Percentiles rank a stretch among this genome's conserved stretches.
phyloP scores from a whole-genome alignment of 2,329 filamentous ascomycete species.

The Septoria linicola region DNA sequence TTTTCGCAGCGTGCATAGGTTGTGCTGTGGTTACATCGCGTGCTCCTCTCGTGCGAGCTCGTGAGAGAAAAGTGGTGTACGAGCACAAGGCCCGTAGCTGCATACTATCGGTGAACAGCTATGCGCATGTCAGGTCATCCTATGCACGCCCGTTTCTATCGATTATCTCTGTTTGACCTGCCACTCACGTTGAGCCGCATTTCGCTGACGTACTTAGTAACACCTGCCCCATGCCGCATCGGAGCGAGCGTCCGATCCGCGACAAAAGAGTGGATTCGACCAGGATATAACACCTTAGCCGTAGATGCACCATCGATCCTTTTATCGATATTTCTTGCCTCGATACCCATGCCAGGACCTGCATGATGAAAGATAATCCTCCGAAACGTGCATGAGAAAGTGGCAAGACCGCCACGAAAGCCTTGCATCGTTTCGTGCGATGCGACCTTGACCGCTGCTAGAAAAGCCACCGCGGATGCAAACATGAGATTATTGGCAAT shows the following conservation, averaged over 20 bases:
- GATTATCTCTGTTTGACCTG: neutral
- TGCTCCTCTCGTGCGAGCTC: neutral
- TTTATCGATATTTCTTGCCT: neutral
- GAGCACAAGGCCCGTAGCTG: neutral
- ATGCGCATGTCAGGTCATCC: neutral
- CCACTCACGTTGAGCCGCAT: constrained; percentile 6
- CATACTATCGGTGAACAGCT: neutral
- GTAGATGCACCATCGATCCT: constrained; percentile 1
- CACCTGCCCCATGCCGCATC: constrained; percentile 2
- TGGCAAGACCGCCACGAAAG: too few relatives aligned
- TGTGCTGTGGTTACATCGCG: neutral
- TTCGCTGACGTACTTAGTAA: constrained; percentile 13
- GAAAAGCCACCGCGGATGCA: neutral
- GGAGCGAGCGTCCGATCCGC: constrained; percentile 9
- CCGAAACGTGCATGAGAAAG: neutral
- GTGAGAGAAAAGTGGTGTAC: constrained; percentile 1
- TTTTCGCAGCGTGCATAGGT: neutral
- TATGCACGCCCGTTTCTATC: neutral
- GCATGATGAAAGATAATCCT: neutral
- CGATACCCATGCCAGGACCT: neutral
- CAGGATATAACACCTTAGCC: neutral
- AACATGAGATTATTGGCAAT: neutral
- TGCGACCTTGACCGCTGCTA: too few relatives aligned
- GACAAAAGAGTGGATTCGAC: neutral
- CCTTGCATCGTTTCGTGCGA: too few relatives aligned